These are phyloP conservation scores for Tetrahymena thermophila DNA, from an alignment of 73 alveolate genomes.

Conservation along the genomic window DNA sequence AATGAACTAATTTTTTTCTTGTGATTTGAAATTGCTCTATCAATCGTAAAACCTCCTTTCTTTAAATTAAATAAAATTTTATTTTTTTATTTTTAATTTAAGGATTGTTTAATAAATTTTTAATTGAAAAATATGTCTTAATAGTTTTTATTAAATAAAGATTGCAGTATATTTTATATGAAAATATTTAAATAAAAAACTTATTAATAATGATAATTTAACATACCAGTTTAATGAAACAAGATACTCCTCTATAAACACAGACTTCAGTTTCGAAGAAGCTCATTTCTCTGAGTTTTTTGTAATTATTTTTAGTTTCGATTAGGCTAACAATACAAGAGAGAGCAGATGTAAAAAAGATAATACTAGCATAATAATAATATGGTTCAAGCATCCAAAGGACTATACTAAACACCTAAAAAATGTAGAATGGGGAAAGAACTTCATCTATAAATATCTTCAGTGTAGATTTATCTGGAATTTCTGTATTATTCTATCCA, in stretches of 20 bases:
- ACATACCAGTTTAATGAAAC: not conserved
- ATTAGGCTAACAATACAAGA: not conserved
- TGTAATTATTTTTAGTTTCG: not conserved
- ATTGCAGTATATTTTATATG: too few relatives aligned
- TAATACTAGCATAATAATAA: not conserved
- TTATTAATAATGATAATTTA: too few relatives aligned
- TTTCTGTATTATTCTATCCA: constrained; percentile 33
- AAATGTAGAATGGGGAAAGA: constrained; percentile 27
- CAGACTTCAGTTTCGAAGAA: not conserved
- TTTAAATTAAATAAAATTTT: too few relatives aligned
- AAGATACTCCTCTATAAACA: not conserved
- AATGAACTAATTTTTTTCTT: not conserved
- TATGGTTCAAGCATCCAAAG: not conserved
- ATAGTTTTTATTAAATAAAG: too few relatives aligned
- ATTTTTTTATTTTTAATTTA: too few relatives aligned
- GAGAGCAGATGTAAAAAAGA: not conserved
- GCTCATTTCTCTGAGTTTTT: not conserved
- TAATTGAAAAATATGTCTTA: too few relatives aligned
- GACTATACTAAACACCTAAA: not conserved
- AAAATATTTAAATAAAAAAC: too few relatives aligned
- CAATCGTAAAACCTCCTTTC: not conserved
- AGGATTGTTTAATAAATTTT: too few relatives aligned
- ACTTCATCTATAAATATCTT: constrained; percentile 20
- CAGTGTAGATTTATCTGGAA: constrained; percentile 22
- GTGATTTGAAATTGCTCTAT: too few relatives aligned